Evolutionary conservation across 1,284 basidiomycete genomes (phyloP), one percentile per base, ranked within the genome.

Genomic region (Ustilago vetiveriae): DNA sequence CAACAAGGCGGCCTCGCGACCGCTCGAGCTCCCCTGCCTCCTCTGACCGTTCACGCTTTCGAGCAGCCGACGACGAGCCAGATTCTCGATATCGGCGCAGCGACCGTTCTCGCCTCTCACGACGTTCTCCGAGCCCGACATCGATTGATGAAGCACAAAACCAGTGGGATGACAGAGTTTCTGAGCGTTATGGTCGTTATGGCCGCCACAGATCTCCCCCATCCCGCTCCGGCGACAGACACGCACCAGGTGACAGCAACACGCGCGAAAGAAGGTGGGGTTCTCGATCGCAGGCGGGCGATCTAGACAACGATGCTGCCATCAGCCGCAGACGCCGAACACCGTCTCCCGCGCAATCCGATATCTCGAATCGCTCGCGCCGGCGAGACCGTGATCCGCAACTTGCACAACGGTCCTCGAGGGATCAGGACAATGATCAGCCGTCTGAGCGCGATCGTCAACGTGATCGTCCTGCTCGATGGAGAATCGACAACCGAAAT

Each of bases 301-400:
- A 63, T 5, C 38, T 35, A 33, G 49, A 60, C 9, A 46, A 49
- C 3, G 35, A 48, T 9, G 22, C 19, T 4, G 40, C 40, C 43
- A 26, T 41, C 6, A 44, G 10, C 14, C 59, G 53, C 29, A 32
- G 46, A 53, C 38, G 41, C 14, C 41, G 50, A 9, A 46, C 50
- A 29, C 62, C 62, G 2, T 65, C 62, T 6, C 62, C 62, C 2
- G 38, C 62, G n/a, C 41, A 46, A 19, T 65, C 55, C 4, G 55
- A 65, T 14, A 23, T 38, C n/a, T 65, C 62, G 9, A 53, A 24
- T 16, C 37, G 33, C 2, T 58, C 62, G 7, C 50, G 50, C 13
- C 41, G 44, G 17, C 41, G 44, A 19, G 52, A 63, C 7, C 43
- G 53, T 17, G 48, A 56, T 35, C 27, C 29, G 14, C 43, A 51